Percentiles rank a stretch among this genome's conserved stretches.
Evolutionary conservation across 805 yeast species (phyloP).

Genomic region (Metschnikowia henanensis): DNA sequence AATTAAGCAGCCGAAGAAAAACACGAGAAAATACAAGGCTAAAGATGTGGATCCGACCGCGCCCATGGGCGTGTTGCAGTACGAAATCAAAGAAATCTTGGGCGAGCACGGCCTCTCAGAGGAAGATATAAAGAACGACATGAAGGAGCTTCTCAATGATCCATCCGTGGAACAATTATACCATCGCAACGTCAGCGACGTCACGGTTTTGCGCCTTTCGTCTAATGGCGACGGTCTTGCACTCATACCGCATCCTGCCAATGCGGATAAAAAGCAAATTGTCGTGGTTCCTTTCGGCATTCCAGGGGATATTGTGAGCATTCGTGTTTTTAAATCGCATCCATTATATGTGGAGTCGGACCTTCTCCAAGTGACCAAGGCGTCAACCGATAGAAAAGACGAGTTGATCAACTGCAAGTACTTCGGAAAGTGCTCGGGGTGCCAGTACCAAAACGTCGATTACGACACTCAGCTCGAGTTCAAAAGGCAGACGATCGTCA

Average conservation of each 20-base stretch:
- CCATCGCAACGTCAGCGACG: conserved; percentile 59
- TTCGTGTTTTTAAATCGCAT: conserved; percentile 77
- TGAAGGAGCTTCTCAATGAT: conserved; percentile 64
- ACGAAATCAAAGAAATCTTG: conserved; percentile 66
- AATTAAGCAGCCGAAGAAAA: conserved; percentile 25
- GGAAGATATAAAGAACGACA: conserved; percentile 55
- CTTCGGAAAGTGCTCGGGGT: conserved; percentile 92
- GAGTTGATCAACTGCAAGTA: conserved; percentile 70
- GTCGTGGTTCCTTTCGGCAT: conserved; percentile 83
- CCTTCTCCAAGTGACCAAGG: conserved; percentile 48
- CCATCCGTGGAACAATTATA: conserved; percentile 44
- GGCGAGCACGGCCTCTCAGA: conserved; percentile 42
- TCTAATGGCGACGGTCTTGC: conserved; percentile 92
- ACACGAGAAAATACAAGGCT: conserved; percentile 53
- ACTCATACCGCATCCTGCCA: conserved; percentile 58
- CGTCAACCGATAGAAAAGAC: conserved; percentile 48
- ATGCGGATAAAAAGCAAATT: conserved; percentile 48
- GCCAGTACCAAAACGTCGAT: conserved; percentile 82
- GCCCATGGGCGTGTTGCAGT: conserved; percentile 74
- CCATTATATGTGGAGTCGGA: conserved; percentile 76
- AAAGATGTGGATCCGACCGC: conserved; percentile 74
- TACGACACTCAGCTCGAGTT: conserved; percentile 72
- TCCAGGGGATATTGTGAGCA: conserved; percentile 77
- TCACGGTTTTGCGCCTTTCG: conserved; percentile 55
- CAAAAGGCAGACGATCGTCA: conserved; percentile 71